Evolutionary conservation across 345 rosid species (phyloP).

Genomic region (Citrus mangshanensis): DNA sequence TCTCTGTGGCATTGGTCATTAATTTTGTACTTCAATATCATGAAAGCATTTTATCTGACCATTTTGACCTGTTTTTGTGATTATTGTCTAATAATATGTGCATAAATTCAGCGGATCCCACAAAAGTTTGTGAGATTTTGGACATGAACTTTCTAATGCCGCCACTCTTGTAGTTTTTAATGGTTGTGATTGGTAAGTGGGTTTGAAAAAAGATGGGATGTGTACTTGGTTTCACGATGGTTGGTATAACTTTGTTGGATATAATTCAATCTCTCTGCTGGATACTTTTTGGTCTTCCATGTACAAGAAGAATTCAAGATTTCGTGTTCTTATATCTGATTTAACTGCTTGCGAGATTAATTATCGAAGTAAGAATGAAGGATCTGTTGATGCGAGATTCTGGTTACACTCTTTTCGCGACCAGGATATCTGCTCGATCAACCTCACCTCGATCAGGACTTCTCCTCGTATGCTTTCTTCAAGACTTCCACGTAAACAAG

Average conservation of each 20-base stretch:
- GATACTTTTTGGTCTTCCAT: slow-evolving; percentile 34
- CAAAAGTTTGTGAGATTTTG: slow-evolving; percentile 27
- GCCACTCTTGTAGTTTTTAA: slow-evolving; percentile 25
- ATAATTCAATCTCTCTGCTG: slow-evolving; percentile 24
- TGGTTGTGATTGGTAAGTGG: slow-evolving; percentile 33
- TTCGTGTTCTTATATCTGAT: slow-evolving; percentile 21
- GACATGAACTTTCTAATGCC: slow-evolving; percentile 28
- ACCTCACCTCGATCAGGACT: no score
- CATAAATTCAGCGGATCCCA: slow-evolving; percentile 32
- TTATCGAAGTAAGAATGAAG: slow-evolving; percentile 6
- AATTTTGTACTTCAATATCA: not conserved
- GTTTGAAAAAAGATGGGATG: slow-evolving; percentile 19
- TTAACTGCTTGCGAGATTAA: slow-evolving; percentile 36
- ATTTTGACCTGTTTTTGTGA: not conserved
- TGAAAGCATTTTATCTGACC: not conserved
- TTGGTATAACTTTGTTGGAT: slow-evolving; percentile 34
- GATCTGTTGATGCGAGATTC: no score
- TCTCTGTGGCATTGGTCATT: not conserved
- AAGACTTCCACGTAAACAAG: no score
- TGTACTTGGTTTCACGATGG: slow-evolving; percentile 37
- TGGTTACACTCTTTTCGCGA: no score
- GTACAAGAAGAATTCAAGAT: slow-evolving; percentile 28
- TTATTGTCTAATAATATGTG: not conserved
- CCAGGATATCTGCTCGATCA: no score
- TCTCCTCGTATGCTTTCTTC: no score